phyloP scores from a whole-genome alignment of 1,284 basidiomycete genomes.

The Rhizopogon hawkerae region DNA sequence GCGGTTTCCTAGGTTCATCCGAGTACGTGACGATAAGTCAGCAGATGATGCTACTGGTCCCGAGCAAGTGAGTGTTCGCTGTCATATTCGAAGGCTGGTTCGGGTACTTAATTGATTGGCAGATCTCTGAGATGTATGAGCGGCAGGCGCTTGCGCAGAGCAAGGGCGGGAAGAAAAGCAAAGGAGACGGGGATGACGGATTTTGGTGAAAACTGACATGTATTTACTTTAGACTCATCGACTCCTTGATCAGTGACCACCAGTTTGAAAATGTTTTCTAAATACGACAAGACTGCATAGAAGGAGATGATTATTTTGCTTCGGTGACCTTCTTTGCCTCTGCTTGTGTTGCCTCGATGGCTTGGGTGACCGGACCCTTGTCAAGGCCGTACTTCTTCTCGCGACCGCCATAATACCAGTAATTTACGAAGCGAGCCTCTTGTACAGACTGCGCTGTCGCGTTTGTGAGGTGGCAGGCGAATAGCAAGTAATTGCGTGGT shows the following conservation, averaged over 20 bases:
- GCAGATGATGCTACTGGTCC: slow-evolving; percentile 88
- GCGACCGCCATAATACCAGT: slow-evolving; percentile 78
- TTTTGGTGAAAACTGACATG: slow-evolving; percentile 63
- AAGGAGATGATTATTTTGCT: slow-evolving; percentile 14
- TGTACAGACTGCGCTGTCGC: slow-evolving; percentile 79
- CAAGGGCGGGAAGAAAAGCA: slow-evolving; percentile 59
- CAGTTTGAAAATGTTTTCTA: neutral
- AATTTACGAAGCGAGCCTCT: slow-evolving; percentile 79
- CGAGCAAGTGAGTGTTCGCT: slow-evolving; percentile 60
- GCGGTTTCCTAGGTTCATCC: slow-evolving; percentile 92
- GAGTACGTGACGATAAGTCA: slow-evolving; percentile 87
- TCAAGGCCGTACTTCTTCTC: slow-evolving; percentile 49
- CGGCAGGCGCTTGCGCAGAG: slow-evolving; percentile 76
- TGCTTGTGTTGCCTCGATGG: slow-evolving; percentile 34
- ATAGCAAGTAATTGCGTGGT: slow-evolving; percentile 89
- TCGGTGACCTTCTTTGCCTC: slow-evolving; percentile 34
- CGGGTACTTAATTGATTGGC: slow-evolving; percentile 16
- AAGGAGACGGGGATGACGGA: slow-evolving; percentile 68
- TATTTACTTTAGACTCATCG: slow-evolving; percentile 8
- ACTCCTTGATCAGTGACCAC: neutral
- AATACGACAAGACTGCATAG: slow-evolving; percentile 3
- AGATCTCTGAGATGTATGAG: slow-evolving; percentile 96
- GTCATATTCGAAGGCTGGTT: neutral
- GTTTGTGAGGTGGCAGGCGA: slow-evolving; percentile 90
- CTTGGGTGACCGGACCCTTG: slow-evolving; percentile 42